Percentiles rank a stretch among this genome's conserved stretches.
Conservation (phyloP, 352 stramenopile genomes). For the Phytopythium mirpurense region DNA sequence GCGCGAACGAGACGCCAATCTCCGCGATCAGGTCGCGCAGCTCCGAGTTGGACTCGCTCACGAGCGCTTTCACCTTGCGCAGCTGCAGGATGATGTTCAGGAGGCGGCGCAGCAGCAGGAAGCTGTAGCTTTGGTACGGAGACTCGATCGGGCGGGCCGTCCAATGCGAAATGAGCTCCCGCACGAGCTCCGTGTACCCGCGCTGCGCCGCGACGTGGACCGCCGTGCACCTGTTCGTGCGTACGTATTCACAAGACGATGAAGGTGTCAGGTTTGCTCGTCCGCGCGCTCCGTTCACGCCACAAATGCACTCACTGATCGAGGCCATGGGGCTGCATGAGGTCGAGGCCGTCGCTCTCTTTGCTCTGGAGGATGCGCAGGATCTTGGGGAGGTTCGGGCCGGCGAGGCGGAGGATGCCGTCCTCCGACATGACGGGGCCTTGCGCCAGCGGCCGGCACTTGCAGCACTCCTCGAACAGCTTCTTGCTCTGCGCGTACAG, state of each 20-base stretch:
- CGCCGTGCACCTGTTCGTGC: constrained; percentile 32
- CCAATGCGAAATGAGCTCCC: constrained; percentile 57
- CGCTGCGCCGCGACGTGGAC: constrained; percentile 59
- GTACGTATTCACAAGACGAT: no score
- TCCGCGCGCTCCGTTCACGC: no score
- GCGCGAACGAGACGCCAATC: constrained; percentile 48
- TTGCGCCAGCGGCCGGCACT: constrained; percentile 47
- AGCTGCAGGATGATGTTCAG: constrained; percentile 45
- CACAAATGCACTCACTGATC: constrained; percentile 29
- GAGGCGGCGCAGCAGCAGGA: constrained; percentile 40
- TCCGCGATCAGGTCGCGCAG: constrained; percentile 42
- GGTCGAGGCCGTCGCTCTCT: constrained; percentile 51
- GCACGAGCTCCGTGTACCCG: constrained; percentile 62
- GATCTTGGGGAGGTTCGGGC: constrained; percentile 61
- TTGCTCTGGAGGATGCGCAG: constrained; percentile 46
- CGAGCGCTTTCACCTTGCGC: constrained; percentile 38
- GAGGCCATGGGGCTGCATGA: constrained; percentile 58
- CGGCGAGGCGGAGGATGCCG: constrained; percentile 55
- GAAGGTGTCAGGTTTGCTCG: no score
- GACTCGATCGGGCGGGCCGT: constrained; percentile 55
- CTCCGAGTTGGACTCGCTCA: constrained; percentile 57
- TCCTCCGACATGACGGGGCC: constrained; percentile 49
- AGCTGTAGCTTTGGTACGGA: constrained; percentile 57
- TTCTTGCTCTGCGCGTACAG: constrained; percentile 54
- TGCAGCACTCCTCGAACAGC: constrained; percentile 74